Base-by-base conservation (phyloP, 1,284 basidiomycete genomes). In the Fomes fomentarius region DNA sequence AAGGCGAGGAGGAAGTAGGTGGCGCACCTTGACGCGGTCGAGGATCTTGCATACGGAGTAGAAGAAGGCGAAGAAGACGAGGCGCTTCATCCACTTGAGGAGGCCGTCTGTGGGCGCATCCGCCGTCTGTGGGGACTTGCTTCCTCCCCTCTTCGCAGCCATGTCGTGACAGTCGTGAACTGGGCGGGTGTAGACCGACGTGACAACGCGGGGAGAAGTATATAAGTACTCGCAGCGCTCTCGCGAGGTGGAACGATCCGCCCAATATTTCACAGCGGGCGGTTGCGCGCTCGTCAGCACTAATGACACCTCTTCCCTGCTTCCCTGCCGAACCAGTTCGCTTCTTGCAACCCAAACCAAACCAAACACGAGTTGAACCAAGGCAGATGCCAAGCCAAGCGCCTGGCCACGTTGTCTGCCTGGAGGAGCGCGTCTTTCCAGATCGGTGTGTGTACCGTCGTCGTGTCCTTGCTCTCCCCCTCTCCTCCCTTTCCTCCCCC, bases 71-170 rank as follows among this genome's bases (percentile, higher is more conserved):
- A 64, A 30, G 8, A 78, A 37, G 1, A 68, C 67, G 8, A 77
- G 62, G 21, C 82, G 76, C 25, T 69, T 66, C 3, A 69, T 63
- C 86, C 85, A 87, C 65, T 74, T 83, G 46, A 54, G 68, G 25
- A 66, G 41, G 14, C 41, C 19, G 17, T 46, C 41, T 47, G 53
- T 37, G 9, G n/a, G 33, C 25, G 45, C 30, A 22, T 30, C 38
- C 14, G 48, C n/a, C 10, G 4, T 21, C 25, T 11, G 28, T 21
- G 41, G 22, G 2, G 43, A 4, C 33, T 46, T 45, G 6, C 17
- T 11, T 26, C 42, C 43, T 19, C 31, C 28, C 41, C 47, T 50
- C 44, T 46, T 50, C n/a, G 48, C 24, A n/a, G 42, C 26, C 53
- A 50, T 55, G 31, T 41, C 43, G 28, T 30, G 7, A 12, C 28